phyloP scores from a whole-genome alignment of 345 rosid species.

The Nephelium lappaceum region DNA sequence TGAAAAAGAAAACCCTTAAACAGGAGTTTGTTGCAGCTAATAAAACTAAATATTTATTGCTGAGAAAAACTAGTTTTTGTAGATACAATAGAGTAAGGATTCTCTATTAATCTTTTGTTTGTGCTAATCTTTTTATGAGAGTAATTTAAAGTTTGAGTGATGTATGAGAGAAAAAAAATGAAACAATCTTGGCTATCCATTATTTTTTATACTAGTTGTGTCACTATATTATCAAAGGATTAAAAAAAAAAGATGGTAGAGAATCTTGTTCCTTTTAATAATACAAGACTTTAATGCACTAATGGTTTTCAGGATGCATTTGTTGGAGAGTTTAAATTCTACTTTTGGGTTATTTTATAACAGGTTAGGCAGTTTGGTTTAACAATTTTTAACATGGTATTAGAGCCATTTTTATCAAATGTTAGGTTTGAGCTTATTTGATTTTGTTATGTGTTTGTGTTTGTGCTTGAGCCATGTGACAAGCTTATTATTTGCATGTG shows the following conservation, averaged over 20 bases:
- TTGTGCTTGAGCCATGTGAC: neutral
- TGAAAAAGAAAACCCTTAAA: neutral
- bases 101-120: no score
- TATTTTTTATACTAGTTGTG: no score
- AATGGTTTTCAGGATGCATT: neutral
- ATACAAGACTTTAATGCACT: neutral
- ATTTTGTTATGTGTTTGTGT: neutral
- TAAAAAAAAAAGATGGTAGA: no score
- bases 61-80: neutral
- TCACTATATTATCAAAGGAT: no score
- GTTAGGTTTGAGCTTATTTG: neutral
- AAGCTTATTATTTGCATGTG: no score
- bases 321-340: no score
- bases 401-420: neutral
- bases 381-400: neutral
- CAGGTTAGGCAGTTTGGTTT: neutral
- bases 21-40: neutral
- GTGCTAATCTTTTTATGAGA: no score
- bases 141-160: no score
- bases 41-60: neutral
- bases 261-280: neutral
- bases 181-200: no score
- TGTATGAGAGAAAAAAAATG: no score
- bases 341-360: neutral
- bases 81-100: no score